Evolutionary conservation across 2,329 filamentous ascomycete genomes (phyloP), one percentile per base, ranked within the genome.

Genomic region (Scedosporium aurantiacum): DNA sequence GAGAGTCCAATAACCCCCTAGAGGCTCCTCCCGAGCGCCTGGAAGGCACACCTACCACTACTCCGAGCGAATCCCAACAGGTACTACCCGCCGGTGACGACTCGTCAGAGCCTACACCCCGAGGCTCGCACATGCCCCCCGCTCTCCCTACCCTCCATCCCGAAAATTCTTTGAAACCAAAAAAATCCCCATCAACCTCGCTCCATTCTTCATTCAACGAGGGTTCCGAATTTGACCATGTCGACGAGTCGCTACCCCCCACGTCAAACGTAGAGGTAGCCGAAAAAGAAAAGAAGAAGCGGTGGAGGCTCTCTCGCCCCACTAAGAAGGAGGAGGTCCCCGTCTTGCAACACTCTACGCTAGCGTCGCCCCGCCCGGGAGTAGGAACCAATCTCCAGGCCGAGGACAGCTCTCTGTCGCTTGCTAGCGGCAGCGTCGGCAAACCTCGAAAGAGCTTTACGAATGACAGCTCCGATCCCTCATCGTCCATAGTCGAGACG

Each of bases 201-300:
- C 79, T 91, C 63, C 85, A 89, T 66, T 93, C 90, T 28, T 85
- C 82, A 0, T 84, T 85, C 65, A 94, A 93, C 25, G 91, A 95
- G 66, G 84, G 87, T 23, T 96, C 91, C 0, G 91, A 96, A 69
- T 70, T 86, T 32, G 91, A 96, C 64, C 85, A 88, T 63, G 72
- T 80, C 8, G 89, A 91, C 28, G 88, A 91, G 37, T 67, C 73
- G 0, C 67, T 70, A 5, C 67, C 72, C 5, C 61, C 67, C 27
- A 14, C 52, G 2, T 32, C 60, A 8, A 66, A 66, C n/a, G 60
- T 71, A 41, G 79, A 79, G 3, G 71, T 73, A 52, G 77, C 83
- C 14, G 85, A 88, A 60, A 86, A 82, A 66, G 85, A 89, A 60
- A 89, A 86, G 72, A 88, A 87, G 68, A 84, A 81, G 62, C 84